Base-by-base conservation (phyloP, 257 asterid genomes). In the Fraxinus pennsylvanica region DNA sequence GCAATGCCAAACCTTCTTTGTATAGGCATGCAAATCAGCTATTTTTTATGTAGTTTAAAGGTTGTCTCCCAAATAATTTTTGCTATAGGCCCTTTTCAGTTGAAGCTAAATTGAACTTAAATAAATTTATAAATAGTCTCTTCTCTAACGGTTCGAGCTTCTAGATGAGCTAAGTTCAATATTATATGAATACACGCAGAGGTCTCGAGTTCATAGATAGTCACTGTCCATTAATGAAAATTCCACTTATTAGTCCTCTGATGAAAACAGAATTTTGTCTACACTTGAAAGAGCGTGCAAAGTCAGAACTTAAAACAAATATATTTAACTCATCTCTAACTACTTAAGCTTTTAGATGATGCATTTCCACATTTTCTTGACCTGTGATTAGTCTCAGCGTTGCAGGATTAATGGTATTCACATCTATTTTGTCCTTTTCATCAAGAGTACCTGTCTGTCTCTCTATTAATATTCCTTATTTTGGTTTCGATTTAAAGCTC, bases 401-500 rank as follows among this genome's bases (percentile, higher is more conserved):
- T 52, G 29, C 71, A 35, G 75, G 47, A 38, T 71, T 78, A 57
- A 33, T 71, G 9, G 81, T 71, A 36, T 38, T 71, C 72, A 71
- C 81, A 71, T 78, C 81, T 78, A 67, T 57, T 73, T 71, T 71
- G 71, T 71, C 81, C 72, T 52, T 74, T 50, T 71, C 69, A 65
- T 41, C 68, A 35, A 52, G 32, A 68, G 59, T 41, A 70, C 72
- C 66, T 79, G 70, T 22, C 66, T 19, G 0, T 32, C 17, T 65
- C 66, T 71, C 22, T 32, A 30, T 32, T 35, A 45, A 61, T 57
- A 47, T 74, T 65, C 41, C 30, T 73, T 76, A 59, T 67, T 70
- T 25, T 38, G 21, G 78, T 81, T 72, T 71, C 80, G 73, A 84
- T 74, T 82, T 82, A 79, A 82, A 83, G 72, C 73, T 82, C 81